Evolutionary conservation across 805 yeast species (phyloP).

Genomic region (Saccharomycopsis javanensis): DNA sequence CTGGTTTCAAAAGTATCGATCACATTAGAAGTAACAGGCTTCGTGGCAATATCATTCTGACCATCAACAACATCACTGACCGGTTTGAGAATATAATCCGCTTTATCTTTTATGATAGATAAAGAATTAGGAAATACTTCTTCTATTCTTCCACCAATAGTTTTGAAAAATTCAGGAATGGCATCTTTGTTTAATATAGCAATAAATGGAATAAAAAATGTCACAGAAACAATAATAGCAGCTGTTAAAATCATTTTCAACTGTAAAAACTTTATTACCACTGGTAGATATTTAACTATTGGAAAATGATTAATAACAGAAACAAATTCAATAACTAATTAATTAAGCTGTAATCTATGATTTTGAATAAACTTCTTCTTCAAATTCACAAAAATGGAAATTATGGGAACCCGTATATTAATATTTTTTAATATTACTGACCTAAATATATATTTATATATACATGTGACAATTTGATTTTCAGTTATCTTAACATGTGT

Average conservation of each 20-base stretch:
- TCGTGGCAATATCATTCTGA: neutral
- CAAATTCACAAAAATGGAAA: too few species aligned
- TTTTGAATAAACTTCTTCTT: too few species aligned
- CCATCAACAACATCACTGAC: neutral
- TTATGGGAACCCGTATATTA: too few species aligned
- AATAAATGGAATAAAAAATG: slow-evolving; percentile 17
- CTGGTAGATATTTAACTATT: too few species aligned
- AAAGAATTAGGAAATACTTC: slow-evolving; percentile 10
- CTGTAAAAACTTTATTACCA: too few species aligned
- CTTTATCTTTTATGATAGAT: neutral
- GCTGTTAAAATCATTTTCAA: slow-evolving; percentile 15
- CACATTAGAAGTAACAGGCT: neutral
- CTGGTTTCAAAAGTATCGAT: neutral
- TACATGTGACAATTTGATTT: too few species aligned
- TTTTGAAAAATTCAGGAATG: slow-evolving; percentile 9
- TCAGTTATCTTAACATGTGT: too few species aligned
- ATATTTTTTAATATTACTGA: too few species aligned
- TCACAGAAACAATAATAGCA: slow-evolving; percentile 11
- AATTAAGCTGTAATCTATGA: too few species aligned
- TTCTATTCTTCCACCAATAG: slow-evolving; percentile 7
- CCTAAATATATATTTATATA: too few species aligned
- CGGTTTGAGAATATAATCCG: neutral
- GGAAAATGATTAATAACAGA: too few species aligned
- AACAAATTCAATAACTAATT: too few species aligned
- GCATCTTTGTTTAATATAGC: slow-evolving; percentile 13